Evolutionary conservation across 164 flowering plant genomes (phyloP), one percentile per base, ranked within the genome.

Genomic region (Paratinospora sagittata): DNA sequence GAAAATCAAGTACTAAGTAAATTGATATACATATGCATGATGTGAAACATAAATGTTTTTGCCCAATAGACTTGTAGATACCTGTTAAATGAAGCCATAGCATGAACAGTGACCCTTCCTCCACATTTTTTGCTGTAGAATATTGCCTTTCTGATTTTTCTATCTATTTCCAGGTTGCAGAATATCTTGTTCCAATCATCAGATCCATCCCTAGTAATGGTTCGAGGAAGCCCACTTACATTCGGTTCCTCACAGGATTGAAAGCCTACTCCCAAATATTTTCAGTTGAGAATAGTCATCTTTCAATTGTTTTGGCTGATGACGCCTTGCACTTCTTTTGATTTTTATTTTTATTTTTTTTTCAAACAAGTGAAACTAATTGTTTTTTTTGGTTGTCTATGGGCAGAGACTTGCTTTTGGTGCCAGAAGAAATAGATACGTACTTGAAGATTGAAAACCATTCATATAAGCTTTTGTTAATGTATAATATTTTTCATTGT

Each of bases 201-300:
- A 85, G 96, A 79, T 81, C 88, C 3, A 76, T 87, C 65, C 83
- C 83, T 9, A 75, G 80, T 55, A 87, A 75, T 67, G 89, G 93
- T 74, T 83, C 93, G 26, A 77, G 60, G 65, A 87, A 77, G 73
- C 93, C 93, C 1, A 87, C 96, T 6, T 91, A 91, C 77, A 81
- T 93, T 58, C 96, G 96, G 14, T 93, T 90, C 76, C 94, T 93
- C 62, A 93, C 97, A 43, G 98, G 97, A 62, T 63, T 91, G 78
- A 93, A 91, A 78, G 98, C 98, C 67, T 91, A 91, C 74, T 85
- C 98, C 58, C 90, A 93, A 86, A 93, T 93, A 79, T 93, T 93
- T 71, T 88, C 97, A 78, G 98, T 93, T 80, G 84, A 82, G 85
- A 16, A n/a, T 43, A 11, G 17, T 34, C 8, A 0, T 39, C 52